These are phyloP conservation scores for Neonectria hederae DNA, from an alignment of 2,329 filamentous ascomycete species.

Conservation along the genomic window DNA sequence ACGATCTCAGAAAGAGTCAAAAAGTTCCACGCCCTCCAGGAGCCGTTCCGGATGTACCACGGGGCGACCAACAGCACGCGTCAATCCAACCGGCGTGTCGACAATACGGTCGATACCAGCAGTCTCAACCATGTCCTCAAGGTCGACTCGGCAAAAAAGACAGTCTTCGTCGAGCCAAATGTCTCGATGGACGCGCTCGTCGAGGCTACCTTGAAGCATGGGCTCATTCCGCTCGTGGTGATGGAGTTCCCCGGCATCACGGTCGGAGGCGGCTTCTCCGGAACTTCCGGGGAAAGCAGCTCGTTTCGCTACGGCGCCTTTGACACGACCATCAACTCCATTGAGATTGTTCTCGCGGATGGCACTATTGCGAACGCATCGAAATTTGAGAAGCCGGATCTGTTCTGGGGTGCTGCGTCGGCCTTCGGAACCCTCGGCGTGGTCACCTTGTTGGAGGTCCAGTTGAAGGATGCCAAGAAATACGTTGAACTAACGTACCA, in stretches of 20 bases:
- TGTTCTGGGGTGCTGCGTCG: constrained; percentile 72
- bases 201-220: constrained; percentile 62
- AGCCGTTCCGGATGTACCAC: constrained; percentile 79
- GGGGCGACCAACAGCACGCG: constrained; percentile 82
- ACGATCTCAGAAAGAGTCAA: constrained; percentile 55
- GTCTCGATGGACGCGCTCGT: constrained; percentile 74
- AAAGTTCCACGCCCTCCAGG: constrained; percentile 53
- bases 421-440: constrained; percentile 75
- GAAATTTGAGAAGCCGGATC: constrained; percentile 61
- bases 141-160: constrained; percentile 62
- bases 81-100: constrained; percentile 56
- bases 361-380: constrained; percentile 67
- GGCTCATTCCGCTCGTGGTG: constrained; percentile 71
- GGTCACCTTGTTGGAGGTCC: constrained; percentile 70
- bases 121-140: constrained; percentile 68
- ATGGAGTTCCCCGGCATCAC: constrained; percentile 81
- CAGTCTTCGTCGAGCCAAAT: constrained; percentile 74
- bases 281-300: constrained; percentile 74
- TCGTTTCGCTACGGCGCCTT: constrained; percentile 75
- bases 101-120: constrained; percentile 74
- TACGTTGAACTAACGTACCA: constrained; percentile 69
- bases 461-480: constrained; percentile 62
- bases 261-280: constrained; percentile 71
- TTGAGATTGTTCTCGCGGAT: constrained; percentile 72
- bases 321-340: constrained; percentile 66